Evolutionary conservation across 1,284 basidiomycete species (phyloP).

Genomic region (Inonotus obliquus): DNA sequence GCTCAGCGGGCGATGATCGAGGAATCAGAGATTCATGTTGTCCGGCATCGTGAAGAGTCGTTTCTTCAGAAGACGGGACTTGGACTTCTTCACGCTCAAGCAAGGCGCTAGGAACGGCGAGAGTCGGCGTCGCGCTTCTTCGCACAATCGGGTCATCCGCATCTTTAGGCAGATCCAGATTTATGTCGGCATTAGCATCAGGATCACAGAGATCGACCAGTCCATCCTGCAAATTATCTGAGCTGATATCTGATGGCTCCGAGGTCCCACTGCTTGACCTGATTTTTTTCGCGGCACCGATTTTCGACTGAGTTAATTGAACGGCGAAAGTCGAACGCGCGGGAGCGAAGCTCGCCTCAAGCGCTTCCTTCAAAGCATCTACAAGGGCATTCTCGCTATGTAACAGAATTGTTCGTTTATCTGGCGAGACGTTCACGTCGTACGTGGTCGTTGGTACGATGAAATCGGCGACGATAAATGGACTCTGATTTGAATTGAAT

Average conservation of each 20-base stretch:
- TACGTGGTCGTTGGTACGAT: constrained; percentile 54
- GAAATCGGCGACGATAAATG: constrained; percentile 51
- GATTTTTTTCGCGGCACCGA: neutral
- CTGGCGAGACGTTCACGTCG: constrained; percentile 96
- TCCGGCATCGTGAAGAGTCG: neutral
- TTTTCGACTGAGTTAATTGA: constrained; percentile 25
- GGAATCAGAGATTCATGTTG: constrained; percentile 3
- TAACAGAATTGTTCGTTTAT: constrained; percentile 92
- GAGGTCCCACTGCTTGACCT: neutral
- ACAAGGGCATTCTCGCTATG: constrained; percentile 87
- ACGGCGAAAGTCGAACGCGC: constrained; percentile 67
- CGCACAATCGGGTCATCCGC: neutral
- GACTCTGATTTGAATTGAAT: constrained; percentile 73
- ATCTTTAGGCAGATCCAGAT: neutral
- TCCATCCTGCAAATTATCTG: neutral
- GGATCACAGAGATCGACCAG: neutral
- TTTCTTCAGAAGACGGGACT: neutral
- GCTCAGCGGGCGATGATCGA: neutral
- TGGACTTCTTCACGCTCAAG: constrained; percentile 18
- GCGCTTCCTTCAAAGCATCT: constrained; percentile 60
- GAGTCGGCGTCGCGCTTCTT: neutral
- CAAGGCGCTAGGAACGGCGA: neutral
- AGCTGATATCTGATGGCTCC: neutral
- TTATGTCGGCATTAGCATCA: neutral
- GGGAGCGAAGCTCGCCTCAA: constrained; percentile 64